Conservation (phyloP, 768 basidiomycete genomes). For the Hypholoma fasciculare region DNA sequence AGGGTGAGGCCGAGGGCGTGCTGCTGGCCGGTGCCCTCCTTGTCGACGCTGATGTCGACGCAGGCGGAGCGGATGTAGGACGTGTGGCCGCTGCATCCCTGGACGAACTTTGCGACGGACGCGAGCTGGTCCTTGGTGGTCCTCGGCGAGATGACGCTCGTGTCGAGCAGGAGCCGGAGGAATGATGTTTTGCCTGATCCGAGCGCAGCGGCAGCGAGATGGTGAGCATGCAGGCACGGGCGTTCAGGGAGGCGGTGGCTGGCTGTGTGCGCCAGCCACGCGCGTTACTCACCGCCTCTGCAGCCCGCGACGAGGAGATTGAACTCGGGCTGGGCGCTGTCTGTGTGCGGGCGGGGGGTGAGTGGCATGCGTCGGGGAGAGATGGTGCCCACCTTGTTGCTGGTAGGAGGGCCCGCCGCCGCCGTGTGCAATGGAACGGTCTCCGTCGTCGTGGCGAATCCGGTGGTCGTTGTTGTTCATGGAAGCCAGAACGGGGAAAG, state of each 20-base stretch:
- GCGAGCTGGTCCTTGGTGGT: conserved; percentile 75
- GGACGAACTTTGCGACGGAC: conserved; percentile 80
- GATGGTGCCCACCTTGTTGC: conserved; percentile 9
- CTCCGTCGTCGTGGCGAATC: conserved; percentile 43
- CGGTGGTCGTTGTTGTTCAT: conserved; percentile 63
- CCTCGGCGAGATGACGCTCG: conserved; percentile 61
- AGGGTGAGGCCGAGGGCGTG: conserved; percentile 64
- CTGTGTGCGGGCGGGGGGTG: conserved; percentile 22
- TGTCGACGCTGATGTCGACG: conserved; percentile 68
- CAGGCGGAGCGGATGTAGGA: conserved; percentile 70
- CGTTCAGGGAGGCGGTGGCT: neutral
- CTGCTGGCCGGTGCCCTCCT: conserved; percentile 42
- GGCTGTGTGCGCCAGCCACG: conserved; percentile 9
- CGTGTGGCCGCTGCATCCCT: conserved; percentile 71
- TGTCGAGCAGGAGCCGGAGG: conserved; percentile 83
- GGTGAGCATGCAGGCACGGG: conserved; percentile 6
- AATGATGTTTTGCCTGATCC: conserved; percentile 81
- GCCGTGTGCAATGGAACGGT: conserved; percentile 24
- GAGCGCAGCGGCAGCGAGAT: conserved; percentile 28
- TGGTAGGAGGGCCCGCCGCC: conserved; percentile 19
- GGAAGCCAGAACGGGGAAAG: conserved; percentile 47
- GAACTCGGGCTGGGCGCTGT: conserved; percentile 40
- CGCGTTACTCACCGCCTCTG: conserved; percentile 54
- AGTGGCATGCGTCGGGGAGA: conserved; percentile 16
- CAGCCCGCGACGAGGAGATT: conserved; percentile 83